A percentile compares a stretch with the other conserved stretches of the same genome.
phyloP scores from a whole-genome alignment of 768 basidiomycete species.

The Suillus subaureus region DNA sequence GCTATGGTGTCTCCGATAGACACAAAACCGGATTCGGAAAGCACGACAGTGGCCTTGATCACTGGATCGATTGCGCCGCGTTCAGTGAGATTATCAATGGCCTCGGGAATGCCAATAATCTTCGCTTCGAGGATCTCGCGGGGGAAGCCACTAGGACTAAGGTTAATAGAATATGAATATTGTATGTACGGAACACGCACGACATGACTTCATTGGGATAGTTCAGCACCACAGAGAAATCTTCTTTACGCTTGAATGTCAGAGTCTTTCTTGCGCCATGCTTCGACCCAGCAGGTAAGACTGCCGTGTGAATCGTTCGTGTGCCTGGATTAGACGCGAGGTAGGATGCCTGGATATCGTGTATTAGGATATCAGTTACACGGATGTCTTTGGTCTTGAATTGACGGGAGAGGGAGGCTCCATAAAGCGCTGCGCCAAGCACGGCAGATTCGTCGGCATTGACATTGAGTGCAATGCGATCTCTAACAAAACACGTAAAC shows the following conservation, averaged over 20 bases:
- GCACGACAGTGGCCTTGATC: slow-evolving; percentile 79
- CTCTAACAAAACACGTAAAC: slow-evolving; percentile 38
- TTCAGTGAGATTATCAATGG: slow-evolving; percentile 82
- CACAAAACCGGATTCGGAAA: slow-evolving; percentile 88
- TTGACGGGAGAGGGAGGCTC: slow-evolving; percentile 83
- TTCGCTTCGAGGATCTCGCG: slow-evolving; percentile 74
- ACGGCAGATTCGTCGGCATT: slow-evolving; percentile 98
- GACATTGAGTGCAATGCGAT: slow-evolving; percentile 90
- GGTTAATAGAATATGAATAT: slow-evolving; percentile 6
- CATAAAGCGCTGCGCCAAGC: slow-evolving; percentile 90
- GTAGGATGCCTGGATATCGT: slow-evolving; percentile 82
- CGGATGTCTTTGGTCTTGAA: slow-evolving; percentile 97
- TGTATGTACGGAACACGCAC: slow-evolving; percentile 43
- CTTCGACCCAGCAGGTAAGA: slow-evolving; percentile 82
- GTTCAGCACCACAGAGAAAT: slow-evolving; percentile 76
- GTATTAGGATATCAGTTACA: slow-evolving; percentile 68
- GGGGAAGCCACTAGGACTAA: slow-evolving; percentile 59
- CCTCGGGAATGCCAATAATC: slow-evolving; percentile 72
- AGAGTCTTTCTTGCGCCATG: slow-evolving; percentile 83
- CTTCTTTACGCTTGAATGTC: slow-evolving; percentile 82
- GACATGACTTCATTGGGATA: slow-evolving; percentile 69
- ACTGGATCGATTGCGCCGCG: slow-evolving; percentile 80
- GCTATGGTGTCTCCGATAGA: slow-evolving; percentile 79
- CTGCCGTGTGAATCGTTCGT: slow-evolving; percentile 70
- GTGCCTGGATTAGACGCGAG: slow-evolving; percentile 56